Percentiles rank a stretch among this genome's conserved stretches.
Evolutionary conservation across 2,329 filamentous ascomycete genomes (phyloP).

Genomic region (Penicillium sp.): DNA sequence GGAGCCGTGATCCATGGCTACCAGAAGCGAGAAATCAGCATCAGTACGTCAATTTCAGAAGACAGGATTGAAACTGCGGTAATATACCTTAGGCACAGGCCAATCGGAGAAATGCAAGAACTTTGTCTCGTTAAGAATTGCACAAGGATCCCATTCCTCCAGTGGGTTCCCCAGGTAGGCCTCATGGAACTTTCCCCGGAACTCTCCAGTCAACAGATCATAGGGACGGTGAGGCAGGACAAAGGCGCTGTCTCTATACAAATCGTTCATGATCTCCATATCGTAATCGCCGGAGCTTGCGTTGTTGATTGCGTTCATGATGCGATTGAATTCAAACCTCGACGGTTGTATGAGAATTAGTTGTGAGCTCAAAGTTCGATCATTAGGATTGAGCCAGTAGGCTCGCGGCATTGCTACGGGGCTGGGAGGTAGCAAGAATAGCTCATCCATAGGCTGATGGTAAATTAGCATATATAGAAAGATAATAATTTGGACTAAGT

Average conservation of each 20-base stretch:
- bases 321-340: constrained; percentile 43
- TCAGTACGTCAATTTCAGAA: background rate
- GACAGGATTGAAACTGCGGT: background rate
- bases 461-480: background rate
- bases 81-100: constrained; percentile 57
- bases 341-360: constrained; percentile 57
- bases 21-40: background rate
- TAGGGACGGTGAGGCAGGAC: constrained; percentile 58
- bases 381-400: constrained; percentile 58
- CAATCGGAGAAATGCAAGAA: constrained; percentile 63
- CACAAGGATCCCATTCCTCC: constrained; percentile 53
- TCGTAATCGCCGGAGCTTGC: constrained; percentile 46
- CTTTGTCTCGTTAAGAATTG: constrained; percentile 53
- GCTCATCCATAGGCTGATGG: constrained; percentile 56
- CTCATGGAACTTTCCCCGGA: constrained; percentile 47
- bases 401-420: constrained; percentile 62
- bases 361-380: constrained; percentile 52
- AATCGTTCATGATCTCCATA: constrained; percentile 61
- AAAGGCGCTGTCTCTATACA: constrained; percentile 52
- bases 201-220: constrained; percentile 56
- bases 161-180: constrained; percentile 47
- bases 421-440: constrained; percentile 58
- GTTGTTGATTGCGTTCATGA: constrained; percentile 34
- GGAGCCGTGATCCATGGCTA: background rate
- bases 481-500: background rate